Evolutionary conservation across 2,329 filamentous ascomycete species (phyloP), one percentile per base, ranked within the genome.

Genomic region (Emergomyces orientalis): DNA sequence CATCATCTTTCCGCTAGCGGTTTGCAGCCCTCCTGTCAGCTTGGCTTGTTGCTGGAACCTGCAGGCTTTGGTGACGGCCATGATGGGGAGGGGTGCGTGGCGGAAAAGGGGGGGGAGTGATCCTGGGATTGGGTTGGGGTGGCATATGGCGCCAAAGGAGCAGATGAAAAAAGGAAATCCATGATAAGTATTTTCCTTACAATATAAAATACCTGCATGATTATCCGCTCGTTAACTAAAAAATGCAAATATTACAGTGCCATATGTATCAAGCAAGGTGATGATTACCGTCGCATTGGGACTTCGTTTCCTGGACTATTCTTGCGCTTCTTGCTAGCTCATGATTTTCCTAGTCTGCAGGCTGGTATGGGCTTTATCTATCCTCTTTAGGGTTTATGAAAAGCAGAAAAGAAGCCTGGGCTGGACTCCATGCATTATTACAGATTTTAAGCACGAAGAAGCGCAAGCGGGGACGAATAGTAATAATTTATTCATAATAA

Each of bases 181-280:
- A 14, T 45, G 56, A 58, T 45, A 56, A 56, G 52, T 56, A 37
- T 39, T 22, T 56, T 14, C 54, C n/a, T 3, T 41, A 17, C n/a
- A 39, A 25, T 56, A 25, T 56, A 59, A 45, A 59, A 59, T 59
- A 59, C 56, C 56, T 59, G 56, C 56, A 47, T 45, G 56, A 59
- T 59, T 37, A 56, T 56, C 32, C 32, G 54, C 34, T 41, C 41
- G 56, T 47, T 47, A 41, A 47, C 27, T 14, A 41, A 32, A 58
- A 7, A 47, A 43, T 59, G 56, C 17, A n/a, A 45, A 47, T 59
- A 59, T 45, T 59, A 59, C 56, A 59, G 56, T 47, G 37, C 6
- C 14, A n/a, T 22, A n/a, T 47, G 56, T 59, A 59, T 59, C 41
- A 30, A 45, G 41, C 27, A 59, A 47, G 41, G 56, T 59, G 56